A percentile compares a stretch with the other conserved stretches of the same genome.
phyloP scores from a whole-genome alignment of 148 eudicot genomes.

The Polygonum aviculare region DNA sequence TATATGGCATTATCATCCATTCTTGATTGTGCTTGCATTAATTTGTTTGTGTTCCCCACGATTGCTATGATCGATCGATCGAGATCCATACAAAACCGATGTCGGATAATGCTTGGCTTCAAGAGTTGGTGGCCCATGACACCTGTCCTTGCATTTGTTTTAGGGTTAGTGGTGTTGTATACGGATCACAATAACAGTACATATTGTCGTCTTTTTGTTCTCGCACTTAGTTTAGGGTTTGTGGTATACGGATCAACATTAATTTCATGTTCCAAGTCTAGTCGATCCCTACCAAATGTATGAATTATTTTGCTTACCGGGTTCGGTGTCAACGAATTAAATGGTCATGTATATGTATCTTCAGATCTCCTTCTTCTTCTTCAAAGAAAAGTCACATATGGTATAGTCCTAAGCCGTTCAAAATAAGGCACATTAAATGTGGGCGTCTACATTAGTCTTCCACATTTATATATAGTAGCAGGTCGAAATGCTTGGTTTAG shows the following conservation, averaged over 20 bases:
- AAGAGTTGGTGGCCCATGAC: background rate
- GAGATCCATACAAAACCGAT: background rate
- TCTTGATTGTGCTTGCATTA: background rate
- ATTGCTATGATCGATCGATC: background rate
- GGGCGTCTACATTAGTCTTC: too few relatives aligned
- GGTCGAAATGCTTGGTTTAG: too few relatives aligned
- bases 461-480: too few relatives aligned
- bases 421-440: too few relatives aligned
- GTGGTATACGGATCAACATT: background rate
- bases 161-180: background rate
- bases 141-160: background rate
- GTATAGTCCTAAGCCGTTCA: too few relatives aligned
- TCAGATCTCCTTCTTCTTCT: background rate
- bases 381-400: background rate
- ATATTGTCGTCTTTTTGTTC: background rate
- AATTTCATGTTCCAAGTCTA: background rate
- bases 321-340: too few relatives aligned
- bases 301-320: background rate
- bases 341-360: too few relatives aligned
- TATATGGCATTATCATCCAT: background rate
- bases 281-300: background rate
- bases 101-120: constrained; percentile 6
- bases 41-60: background rate
- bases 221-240: background rate
- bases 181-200: too few relatives aligned